Conservation (phyloP, 2,329 filamentous ascomycete genomes). For the Hypoxylon sp. region DNA sequence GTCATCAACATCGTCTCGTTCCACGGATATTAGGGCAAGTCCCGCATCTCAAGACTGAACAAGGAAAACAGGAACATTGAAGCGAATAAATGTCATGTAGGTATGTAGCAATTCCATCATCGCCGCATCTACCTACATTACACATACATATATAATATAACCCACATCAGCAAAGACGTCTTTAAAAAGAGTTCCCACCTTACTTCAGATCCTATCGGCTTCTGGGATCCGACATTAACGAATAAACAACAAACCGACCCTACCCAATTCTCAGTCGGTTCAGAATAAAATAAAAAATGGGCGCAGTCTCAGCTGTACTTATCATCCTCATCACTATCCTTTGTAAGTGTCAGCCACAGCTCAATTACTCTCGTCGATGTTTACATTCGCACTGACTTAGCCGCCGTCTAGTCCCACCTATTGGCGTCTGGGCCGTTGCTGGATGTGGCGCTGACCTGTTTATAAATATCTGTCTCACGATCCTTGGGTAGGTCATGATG, state of each 20-base stretch:
- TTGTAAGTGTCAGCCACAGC: constrained; percentile 58
- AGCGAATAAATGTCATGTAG: neutral
- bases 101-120: constrained; percentile 9
- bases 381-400: constrained; percentile 42
- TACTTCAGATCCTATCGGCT: neutral
- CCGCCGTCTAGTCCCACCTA: constrained; percentile 69
- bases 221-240: neutral
- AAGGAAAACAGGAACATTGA: constrained; percentile 9
- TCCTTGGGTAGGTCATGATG: constrained; percentile 68
- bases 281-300: constrained; percentile 57
- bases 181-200: neutral
- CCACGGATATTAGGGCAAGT: constrained; percentile 12
- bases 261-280: neutral
- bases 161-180: neutral
- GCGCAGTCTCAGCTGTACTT: constrained; percentile 63
- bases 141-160: neutral
- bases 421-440: constrained; percentile 74
- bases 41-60: constrained; percentile 21
- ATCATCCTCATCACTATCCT: constrained; percentile 68
- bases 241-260: neutral
- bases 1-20: constrained; percentile 27
- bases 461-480: constrained; percentile 76
- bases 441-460: constrained; percentile 76
- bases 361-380: neutral
- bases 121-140: neutral